phyloP scores from a whole-genome alignment of 2,329 filamentous ascomycete species.

The Calonectria ilicicola region DNA sequence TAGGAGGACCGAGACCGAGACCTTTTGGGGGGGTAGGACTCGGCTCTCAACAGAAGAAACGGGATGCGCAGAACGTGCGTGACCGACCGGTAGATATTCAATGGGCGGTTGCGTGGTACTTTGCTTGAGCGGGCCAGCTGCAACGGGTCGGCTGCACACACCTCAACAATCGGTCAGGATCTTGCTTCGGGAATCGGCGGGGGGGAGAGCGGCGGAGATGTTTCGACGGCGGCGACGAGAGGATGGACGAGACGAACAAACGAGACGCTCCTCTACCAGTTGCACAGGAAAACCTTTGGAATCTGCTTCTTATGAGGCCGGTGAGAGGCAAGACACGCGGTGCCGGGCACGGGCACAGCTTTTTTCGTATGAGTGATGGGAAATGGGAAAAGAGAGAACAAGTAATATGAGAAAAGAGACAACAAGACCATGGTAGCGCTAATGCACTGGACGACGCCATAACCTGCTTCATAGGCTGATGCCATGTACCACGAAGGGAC shows the following conservation, averaged over 20 bases:
- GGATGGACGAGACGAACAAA: slow-evolving; percentile 8
- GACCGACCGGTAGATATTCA: slow-evolving; percentile 32
- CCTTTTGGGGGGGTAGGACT: slow-evolving; percentile 28
- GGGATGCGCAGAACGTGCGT: slow-evolving; percentile 38
- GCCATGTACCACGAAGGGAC: slow-evolving; percentile 33
- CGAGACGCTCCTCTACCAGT: slow-evolving; percentile 6
- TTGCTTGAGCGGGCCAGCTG: slow-evolving; percentile 11
- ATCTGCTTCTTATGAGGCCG: slow-evolving; percentile 45
- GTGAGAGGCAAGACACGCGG: slow-evolving; percentile 44
- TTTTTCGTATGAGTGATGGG: slow-evolving; percentile 33
- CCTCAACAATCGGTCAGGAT: slow-evolving; percentile 3
- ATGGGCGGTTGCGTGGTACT: slow-evolving; percentile 26
- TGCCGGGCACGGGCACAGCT: slow-evolving; percentile 39
- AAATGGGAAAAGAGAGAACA: slow-evolving; percentile 42
- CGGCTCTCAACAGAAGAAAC: slow-evolving; percentile 41
- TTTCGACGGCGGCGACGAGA: slow-evolving; percentile 7
- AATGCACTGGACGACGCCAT: slow-evolving; percentile 32
- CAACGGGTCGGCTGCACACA: slow-evolving; percentile 17
- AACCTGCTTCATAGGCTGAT: slow-evolving; percentile 23
- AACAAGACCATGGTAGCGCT: slow-evolving; percentile 39
- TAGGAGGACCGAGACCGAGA: slow-evolving; percentile 15
- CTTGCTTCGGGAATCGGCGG: slow-evolving; percentile 6
- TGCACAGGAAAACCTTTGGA: slow-evolving; percentile 33
- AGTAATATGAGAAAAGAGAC: slow-evolving; percentile 42
- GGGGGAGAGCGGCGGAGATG: not conserved